These are phyloP conservation scores for Ceratobasidium sp. DNA, from an alignment of 1,284 basidiomycete species.

Conservation along the genomic window DNA sequence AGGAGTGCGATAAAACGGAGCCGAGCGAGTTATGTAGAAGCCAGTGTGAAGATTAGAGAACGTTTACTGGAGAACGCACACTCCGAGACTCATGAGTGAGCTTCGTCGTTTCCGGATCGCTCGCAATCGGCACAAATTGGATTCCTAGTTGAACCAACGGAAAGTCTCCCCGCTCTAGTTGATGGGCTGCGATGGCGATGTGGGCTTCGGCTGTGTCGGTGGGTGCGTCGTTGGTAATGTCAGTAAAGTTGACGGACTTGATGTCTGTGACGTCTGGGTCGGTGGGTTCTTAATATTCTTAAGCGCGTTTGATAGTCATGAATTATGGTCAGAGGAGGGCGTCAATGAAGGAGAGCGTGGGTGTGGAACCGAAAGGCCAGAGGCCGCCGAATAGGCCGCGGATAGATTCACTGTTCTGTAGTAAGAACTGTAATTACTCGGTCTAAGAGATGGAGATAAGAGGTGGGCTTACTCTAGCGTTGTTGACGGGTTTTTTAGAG, in stretches of 20 bases:
- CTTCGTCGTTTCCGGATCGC: conserved; percentile 61
- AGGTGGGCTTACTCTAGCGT: neutral
- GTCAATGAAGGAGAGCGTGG: conserved; percentile 66
- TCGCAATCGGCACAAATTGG: conserved; percentile 74
- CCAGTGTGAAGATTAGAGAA: too few species aligned
- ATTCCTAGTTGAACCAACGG: conserved; percentile 62
- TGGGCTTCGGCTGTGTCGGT: conserved; percentile 55
- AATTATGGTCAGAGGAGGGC: conserved; percentile 64
- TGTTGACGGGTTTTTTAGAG: conserved; percentile 10
- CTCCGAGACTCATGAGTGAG: too few species aligned
- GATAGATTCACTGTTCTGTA: conserved; percentile 44
- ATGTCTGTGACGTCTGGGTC: conserved; percentile 31
- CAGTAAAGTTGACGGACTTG: conserved; percentile 71
- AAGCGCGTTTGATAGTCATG: conserved; percentile 60
- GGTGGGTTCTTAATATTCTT: conserved; percentile 50
- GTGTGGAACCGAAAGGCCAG: conserved; percentile 63
- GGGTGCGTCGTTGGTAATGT: conserved; percentile 71
- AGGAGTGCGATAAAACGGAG: too few species aligned
- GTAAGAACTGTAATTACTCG: neutral
- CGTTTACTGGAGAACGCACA: too few species aligned
- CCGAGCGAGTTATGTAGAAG: too few species aligned
- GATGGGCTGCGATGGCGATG: conserved; percentile 53
- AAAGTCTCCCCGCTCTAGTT: conserved; percentile 54
- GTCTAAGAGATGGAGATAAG: neutral
- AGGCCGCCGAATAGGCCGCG: conserved; percentile 64